Evolutionary conservation across 177 flowering plant species (phyloP).

Genomic region (Vitis hybrid): DNA sequence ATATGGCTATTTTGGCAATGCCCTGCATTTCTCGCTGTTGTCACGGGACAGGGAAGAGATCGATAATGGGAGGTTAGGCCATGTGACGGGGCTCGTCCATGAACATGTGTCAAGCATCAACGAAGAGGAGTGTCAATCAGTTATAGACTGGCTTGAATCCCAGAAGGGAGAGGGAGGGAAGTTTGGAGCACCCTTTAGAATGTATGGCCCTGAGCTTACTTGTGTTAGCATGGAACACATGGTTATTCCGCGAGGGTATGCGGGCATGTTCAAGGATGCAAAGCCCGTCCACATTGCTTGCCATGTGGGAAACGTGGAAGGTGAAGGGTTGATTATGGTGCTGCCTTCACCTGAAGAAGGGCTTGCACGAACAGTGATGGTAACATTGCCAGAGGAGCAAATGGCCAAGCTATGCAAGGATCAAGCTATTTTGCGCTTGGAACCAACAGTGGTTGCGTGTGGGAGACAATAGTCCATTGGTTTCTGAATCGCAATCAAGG

Average conservation of each 20-base stretch:
- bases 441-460: conserved; percentile 38
- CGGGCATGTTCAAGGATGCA: conserved; percentile 32
- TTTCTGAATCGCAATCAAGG: too few relatives aligned
- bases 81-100: conserved; percentile 29
- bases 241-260: conserved; percentile 26
- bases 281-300: conserved; percentile 66
- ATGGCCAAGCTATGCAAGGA: conserved; percentile 36
- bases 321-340: conserved; percentile 69
- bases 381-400: conserved; percentile 56
- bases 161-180: conserved; percentile 37
- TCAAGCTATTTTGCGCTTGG: conserved; percentile 33
- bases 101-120: conserved; percentile 24
- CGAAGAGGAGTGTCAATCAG: conserved; percentile 54
- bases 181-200: conserved; percentile 35
- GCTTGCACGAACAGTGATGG: conserved; percentile 58
- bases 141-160: conserved; percentile 48
- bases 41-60: conserved; percentile 22
- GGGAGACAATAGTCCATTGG: conserved; percentile 14
- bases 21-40: conserved; percentile 56
- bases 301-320: conserved; percentile 50
- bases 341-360: conserved; percentile 69
- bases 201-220: conserved; percentile 74
- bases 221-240: conserved; percentile 58
- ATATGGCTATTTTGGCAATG: conserved; percentile 66
- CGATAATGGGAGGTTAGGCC: conserved; percentile 22